Base-by-base conservation (phyloP, 2,329 filamentous ascomycete genomes). In the Mycosphaerella arachidis region DNA sequence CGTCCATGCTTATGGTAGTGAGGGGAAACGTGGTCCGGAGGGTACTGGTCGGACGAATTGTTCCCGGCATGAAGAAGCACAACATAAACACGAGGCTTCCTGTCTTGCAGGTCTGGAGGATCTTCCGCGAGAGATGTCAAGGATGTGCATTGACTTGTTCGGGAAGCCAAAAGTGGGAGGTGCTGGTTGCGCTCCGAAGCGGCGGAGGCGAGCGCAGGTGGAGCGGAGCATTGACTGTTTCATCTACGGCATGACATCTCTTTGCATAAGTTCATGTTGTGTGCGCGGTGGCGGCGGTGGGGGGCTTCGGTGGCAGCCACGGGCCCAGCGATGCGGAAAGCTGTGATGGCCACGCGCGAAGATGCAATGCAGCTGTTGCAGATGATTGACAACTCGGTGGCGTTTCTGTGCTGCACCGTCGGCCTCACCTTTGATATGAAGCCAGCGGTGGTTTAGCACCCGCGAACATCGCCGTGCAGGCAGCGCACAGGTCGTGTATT, bases 71-170 rank as follows among this genome's bases (percentile, higher is more conserved):
- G n/a, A n/a, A n/a, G 31, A 37, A 6, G 58, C 48, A 56, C 58
- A 31, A 50, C 48, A 48, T 29, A 46, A 53, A 53, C 40, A 48
- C 45, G 31, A 52, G 53, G 58, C 46, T 43, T 6, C 3, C 40
- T 18, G 43, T 48, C 29, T 12, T 35, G 50, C 50, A 52, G 30
- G 16, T 13, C 10, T 20, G 10, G 46, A 30, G 10, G 46, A 12
- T 48, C n/a, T 24, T 24, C 46, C 27, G 37, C 37, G 37, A n/a
- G n/a, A 52, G 18, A 16, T 56, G 16, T 40, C 55, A 48, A 54
- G 50, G 56, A 58, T 53, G 48, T 37, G 56, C 55, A 57, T 50
- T 60, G 50, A 20, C 58, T 54, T 18, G 45, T 53, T 53, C 5
- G 5, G 30, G 58, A 16, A 43, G 12, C n/a, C 30, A 12, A 30